Evolutionary conservation across 2,329 filamentous ascomycete species (phyloP), one percentile per base, ranked within the genome.

Genomic region (Trichoderma hamatum): DNA sequence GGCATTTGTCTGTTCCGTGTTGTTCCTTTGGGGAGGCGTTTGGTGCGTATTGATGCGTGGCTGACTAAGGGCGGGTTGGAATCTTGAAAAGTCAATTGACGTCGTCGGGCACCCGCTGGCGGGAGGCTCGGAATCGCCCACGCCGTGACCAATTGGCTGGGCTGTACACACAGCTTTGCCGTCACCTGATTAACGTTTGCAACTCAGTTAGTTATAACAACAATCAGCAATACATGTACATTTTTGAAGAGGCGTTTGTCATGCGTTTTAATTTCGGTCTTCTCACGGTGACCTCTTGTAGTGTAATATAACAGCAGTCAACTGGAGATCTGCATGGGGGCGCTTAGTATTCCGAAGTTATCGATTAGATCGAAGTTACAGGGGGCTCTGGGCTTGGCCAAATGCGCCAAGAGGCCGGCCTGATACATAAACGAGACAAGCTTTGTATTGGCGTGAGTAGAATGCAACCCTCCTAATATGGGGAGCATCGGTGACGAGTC

Each of bases 101-200:
- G 51, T 66, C 52, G 52, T 32, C 19, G 34, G 63, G 26, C 28
- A 58, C 10, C 10, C 43, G 13, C 11, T 59, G 54, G 54, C 64
- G 64, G 64, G 54, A 67, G 16, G 28, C 19, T 59, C 64, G 64
- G 64, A 19, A 58, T 67, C 64, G 54, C 64, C 56, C 52, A 66
- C 52, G 34, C 52, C 52, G 63, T 3, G n/a, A 43, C 36, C 55
- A 21, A 16, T 4, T 56, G 28, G 13, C 11, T 55, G 28, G 24
- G 21, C 30, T 54, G 26, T 32, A 39, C 39, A 10, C 51, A 43
- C 28, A 7, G 32, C 14, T n/a, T n/a, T n/a, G 36, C 32, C 36
- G 30, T 59, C 43, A 59, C 19, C 39, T 67, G 54, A 67, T 39
- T 13, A 26, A 39, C 13, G 14, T 19, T n/a, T 26, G 14, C 46